These are phyloP conservation scores for Macrolepiota albuminosa DNA, from an alignment of 768 basidiomycete species.

Conservation along the genomic window DNA sequence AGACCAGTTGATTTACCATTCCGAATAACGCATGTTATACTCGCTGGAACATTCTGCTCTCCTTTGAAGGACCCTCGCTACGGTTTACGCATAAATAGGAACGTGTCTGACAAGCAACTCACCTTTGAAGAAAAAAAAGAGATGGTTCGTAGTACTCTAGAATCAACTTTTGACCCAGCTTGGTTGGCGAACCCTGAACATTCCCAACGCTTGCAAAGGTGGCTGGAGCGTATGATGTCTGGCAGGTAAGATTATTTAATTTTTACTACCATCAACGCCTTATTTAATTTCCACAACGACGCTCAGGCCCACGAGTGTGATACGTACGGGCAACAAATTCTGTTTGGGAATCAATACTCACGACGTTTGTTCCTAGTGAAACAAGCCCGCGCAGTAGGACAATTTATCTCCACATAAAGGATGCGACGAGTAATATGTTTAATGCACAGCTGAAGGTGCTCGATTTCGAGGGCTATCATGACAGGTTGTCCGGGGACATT, in stretches of 20 bases:
- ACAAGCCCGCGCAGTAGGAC: conserved; percentile 28
- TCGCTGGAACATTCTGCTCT: conserved; percentile 28
- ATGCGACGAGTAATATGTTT: background rate
- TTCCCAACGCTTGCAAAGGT: conserved; percentile 19
- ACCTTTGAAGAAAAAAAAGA: conserved; percentile 27
- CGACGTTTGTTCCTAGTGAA: conserved; percentile 19
- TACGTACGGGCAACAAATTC: conserved; percentile 20
- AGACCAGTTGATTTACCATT: conserved; percentile 34
- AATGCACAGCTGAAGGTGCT: conserved; percentile 21
- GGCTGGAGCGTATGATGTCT: conserved; percentile 19
- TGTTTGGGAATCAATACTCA: background rate
- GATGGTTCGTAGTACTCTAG: conserved; percentile 23
- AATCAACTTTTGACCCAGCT: conserved; percentile 26
- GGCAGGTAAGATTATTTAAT: conserved; percentile 18
- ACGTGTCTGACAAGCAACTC: conserved; percentile 13
- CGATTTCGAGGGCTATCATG: conserved; percentile 27
- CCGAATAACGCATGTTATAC: conserved; percentile 35
- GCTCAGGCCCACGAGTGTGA: conserved; percentile 24
- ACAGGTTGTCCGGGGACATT: conserved; percentile 24
- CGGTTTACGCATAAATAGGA: conserved; percentile 18
- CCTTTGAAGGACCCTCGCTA: conserved; percentile 19
- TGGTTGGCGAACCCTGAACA: conserved; percentile 29
- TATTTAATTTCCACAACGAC: background rate
- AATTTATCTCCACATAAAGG: background rate
- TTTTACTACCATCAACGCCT: background rate